Evolutionary conservation across 306 rosid species (phyloP).

Genomic region (Pterocarpus macrocarpus): DNA sequence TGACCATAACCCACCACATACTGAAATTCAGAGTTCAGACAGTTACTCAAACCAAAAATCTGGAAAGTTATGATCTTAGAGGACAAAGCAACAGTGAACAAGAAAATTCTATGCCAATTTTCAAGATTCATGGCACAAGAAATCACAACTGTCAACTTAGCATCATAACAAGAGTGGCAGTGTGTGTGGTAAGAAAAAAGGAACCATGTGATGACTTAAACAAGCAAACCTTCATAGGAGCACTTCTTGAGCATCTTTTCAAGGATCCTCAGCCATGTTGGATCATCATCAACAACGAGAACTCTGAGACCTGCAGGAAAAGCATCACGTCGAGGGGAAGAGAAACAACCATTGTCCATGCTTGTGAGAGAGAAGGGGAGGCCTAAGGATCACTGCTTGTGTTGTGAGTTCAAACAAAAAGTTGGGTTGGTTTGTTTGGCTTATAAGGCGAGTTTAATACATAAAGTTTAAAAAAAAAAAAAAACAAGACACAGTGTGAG

Average conservation of each 20-base stretch:
- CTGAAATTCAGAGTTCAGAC: conserved; percentile 15
- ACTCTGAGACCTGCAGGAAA: conserved; percentile 94
- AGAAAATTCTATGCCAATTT: conserved; percentile 19
- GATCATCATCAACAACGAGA: conserved; percentile 96
- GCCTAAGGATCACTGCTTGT: conserved; percentile 28
- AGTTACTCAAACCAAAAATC: background rate
- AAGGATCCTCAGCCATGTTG: conserved; percentile 94
- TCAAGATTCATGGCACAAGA: conserved; percentile 26
- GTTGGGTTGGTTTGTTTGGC: conserved; percentile 60
- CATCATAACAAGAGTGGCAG: conserved; percentile 19
- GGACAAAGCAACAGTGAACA: conserved; percentile 15
- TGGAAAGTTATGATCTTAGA: conserved; percentile 6
- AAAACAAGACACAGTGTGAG: background rate
- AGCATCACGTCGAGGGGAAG: conserved; percentile 73
- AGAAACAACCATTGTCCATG: conserved; percentile 88
- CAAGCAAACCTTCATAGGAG: conserved; percentile 76
- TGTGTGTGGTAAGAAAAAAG: background rate
- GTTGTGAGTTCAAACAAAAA: conserved; percentile 47
- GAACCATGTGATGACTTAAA: background rate
- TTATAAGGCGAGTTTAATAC: conserved; percentile 44
- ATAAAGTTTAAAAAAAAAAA: background rate
- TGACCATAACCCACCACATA: conserved; percentile 12
- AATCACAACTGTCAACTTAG: conserved; percentile 13
- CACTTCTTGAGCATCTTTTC: conserved; percentile 99
- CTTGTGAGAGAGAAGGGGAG: conserved; percentile 41